Base-by-base conservation (phyloP, 176 grass and related monocot genomes). In the Eleusine indica region DNA sequence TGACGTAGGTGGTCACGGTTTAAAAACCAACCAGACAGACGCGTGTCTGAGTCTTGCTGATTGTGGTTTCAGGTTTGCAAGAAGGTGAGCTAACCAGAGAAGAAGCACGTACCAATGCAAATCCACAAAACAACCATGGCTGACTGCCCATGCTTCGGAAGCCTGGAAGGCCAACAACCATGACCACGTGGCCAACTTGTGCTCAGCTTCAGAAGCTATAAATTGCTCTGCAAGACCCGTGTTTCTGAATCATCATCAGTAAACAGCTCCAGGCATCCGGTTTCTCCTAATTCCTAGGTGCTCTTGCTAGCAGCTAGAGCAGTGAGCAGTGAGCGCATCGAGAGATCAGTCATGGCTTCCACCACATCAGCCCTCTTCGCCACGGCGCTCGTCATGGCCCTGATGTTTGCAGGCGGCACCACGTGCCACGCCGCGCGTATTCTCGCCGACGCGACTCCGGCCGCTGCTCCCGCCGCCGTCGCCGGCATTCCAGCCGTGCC, bases 371-470 rank as follows among this genome's bases (percentile, higher is more conserved):
- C 3, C 16, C 25, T 49, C 28, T 16, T 85, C 81, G 28, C 65
- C 81, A 51, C 73, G 8, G n/a, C 13, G 39, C 57, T 88, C 17
- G 63, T 65, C 58, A 15, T 74, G 57, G 77, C 68, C 21, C n/a
- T 87, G 15, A 2, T 84, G 61, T 25, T 78, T 66, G 40, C 15
- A 1, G 37, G 77, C 67, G n/a, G 51, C 77, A 32, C 1, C 25
- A 70, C 37, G 5, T 48, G 76, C 70, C 51, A 65, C 0, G 84
- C 84, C 4, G 63, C 76, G 0, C 76, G 84, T 21, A 76, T 15
- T 22, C 89, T 87, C 17, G 69, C 85, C 32, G 84, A 84, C 68
- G 21, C 39, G 21, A 19, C 75, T 1, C 66, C 86, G 5, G 87
- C 68, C 0, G 11, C 83, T 0, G 19, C 83, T 1, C 64, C 83